phyloP scores from a whole-genome alignment of 352 stramenopile species.

The Saprolegnia parasitica region DNA sequence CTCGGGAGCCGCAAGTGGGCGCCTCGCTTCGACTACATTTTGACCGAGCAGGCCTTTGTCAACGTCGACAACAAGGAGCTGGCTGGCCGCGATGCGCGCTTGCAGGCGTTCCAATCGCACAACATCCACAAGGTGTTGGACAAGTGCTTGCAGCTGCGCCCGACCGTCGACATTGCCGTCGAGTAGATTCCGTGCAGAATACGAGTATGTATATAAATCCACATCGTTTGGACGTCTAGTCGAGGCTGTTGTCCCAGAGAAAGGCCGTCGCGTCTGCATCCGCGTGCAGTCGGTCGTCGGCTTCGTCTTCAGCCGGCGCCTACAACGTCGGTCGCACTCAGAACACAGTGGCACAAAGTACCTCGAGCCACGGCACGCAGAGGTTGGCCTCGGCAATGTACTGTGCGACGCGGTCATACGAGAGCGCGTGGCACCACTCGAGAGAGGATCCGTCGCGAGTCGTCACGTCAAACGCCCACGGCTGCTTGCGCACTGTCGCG shows the following conservation, averaged over 20 bases:
- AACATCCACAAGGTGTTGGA: conserved; percentile 95
- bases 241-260: conserved; percentile 22
- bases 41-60: conserved; percentile 95
- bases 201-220: not conserved
- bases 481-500: conserved; percentile 12
- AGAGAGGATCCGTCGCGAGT: not conserved
- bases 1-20: conserved; percentile 97
- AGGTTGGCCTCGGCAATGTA: not conserved
- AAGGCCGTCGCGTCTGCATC: conserved; percentile 24
- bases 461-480: conserved; percentile 5
- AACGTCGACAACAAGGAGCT: conserved; percentile 92
- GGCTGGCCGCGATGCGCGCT: conserved; percentile 48
- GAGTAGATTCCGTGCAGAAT: conserved; percentile 39
- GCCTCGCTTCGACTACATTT: conserved; percentile 97
- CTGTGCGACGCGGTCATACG: conserved; percentile 7
- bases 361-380: conserved; percentile 16
- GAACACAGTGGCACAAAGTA: not conserved
- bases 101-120: conserved; percentile 94
- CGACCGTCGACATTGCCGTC: conserved; percentile 93
- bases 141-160: conserved; percentile 94
- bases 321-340: conserved; percentile 8
- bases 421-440: not conserved
- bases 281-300: not conserved
- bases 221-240: conserved; percentile 9
- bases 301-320: not conserved